Base-by-base conservation (phyloP, 371 early-diverging fungal genomes). In the Synchytrium microbalum region DNA sequence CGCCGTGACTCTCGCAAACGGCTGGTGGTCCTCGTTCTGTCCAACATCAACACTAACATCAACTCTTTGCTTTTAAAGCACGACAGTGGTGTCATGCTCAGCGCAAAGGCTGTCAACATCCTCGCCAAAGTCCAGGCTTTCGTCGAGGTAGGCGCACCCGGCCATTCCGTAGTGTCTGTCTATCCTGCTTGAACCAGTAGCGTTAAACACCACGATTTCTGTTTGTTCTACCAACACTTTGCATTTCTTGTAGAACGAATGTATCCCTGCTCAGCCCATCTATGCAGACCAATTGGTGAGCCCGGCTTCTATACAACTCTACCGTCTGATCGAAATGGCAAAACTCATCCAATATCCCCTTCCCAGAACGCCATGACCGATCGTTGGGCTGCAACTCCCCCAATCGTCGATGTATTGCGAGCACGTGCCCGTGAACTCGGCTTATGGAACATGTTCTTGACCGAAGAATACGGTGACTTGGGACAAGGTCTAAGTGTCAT, bases 401-500 rank as follows among this genome's bases (percentile, higher is more conserved):
- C 87, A 30, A 80, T 94, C 30, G 80, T 96, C 70, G 95, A 93
- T 72, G 79, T 85, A 53, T 87, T 97, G 60, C 94, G 95, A 79
- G 70, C 74, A 38, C 91, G 91, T 69, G 98, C 98, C 0, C 81
- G 84, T 67, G 74, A 79, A 19, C 83, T 94, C 24, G 98, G 96
- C 8, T 85, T 97, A 19, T 97, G 98, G 98, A 97, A 97, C 87
- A 29, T 83, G 81, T 64, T 76, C 73, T 69, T 88, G 89, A 68
- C 71, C 77, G 16, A 86, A 88, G 67, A 89, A 93, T 38, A 38
- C 46, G 46, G 46, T 38, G 46, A 38, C 46, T 38, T 38, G 46
- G 46, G 46, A 10, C 46, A 5, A 38, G 46, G 46, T 38, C 87
- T 89, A 31, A 84, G 80, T 56, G 76, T 73, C 26, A 62, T 93